Percentiles rank a stretch among this genome's conserved stretches.
Evolutionary conservation across 1,284 basidiomycete species (phyloP).

Genomic region (Paramarasmius palmivorus): DNA sequence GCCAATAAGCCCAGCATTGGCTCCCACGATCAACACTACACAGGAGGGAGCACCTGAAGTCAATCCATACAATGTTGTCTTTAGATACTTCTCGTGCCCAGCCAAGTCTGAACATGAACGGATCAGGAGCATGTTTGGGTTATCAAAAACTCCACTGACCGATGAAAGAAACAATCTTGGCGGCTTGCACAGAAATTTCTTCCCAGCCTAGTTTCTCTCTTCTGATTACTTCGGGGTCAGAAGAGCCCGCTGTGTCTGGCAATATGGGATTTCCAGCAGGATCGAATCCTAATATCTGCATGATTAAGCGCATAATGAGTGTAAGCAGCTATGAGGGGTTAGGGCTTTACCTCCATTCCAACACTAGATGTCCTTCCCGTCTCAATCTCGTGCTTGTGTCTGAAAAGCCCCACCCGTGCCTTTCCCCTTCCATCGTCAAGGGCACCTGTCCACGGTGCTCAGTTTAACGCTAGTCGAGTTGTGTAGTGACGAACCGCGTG

Average conservation of each 20-base stretch:
- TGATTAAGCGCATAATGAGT: not conserved
- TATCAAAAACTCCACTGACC: constrained; percentile 43
- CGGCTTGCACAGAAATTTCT: constrained; percentile 87
- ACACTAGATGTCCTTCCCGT: constrained; percentile 93
- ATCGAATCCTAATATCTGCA: constrained; percentile 83
- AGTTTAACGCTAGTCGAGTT: constrained; percentile 21
- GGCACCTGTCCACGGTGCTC: constrained; percentile 52
- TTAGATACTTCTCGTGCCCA: constrained; percentile 87
- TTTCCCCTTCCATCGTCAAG: constrained; percentile 95
- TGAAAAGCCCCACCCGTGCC: constrained; percentile 89
- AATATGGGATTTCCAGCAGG: constrained; percentile 76
- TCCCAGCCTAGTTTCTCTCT: constrained; percentile 94
- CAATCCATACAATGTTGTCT: constrained; percentile 94
- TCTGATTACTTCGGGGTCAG: constrained; percentile 63
- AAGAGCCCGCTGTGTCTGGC: constrained; percentile 56
- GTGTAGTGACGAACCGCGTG: constrained; percentile 50
- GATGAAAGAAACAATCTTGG: constrained; percentile 95
- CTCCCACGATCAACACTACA: constrained; percentile 95
- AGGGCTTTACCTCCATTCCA: constrained; percentile 81
- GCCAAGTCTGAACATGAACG: constrained; percentile 65
- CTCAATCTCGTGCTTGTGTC: constrained; percentile 98
- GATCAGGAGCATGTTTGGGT: constrained; percentile 1
- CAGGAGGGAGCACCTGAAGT: constrained; percentile 95
- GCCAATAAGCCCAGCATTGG: constrained; percentile 93
- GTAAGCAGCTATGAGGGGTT: not conserved